phyloP scores from a whole-genome alignment of 805 yeast species.

The Kazachstania viticola region DNA sequence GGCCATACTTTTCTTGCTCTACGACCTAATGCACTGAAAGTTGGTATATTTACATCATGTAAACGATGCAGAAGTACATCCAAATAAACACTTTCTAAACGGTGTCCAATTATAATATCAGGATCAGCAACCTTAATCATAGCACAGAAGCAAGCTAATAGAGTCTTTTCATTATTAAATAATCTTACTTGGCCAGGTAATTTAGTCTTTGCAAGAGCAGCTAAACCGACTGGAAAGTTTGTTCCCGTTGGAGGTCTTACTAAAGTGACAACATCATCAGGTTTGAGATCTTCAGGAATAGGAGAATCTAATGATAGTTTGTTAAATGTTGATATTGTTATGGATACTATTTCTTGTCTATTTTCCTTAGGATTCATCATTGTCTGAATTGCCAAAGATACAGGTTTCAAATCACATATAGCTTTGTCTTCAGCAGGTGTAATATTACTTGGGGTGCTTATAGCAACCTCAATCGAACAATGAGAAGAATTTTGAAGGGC shows the following conservation, averaged over 20 bases:
- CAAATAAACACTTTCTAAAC: conserved; percentile 64
- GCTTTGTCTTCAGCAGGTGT: conserved; percentile 36
- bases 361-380: conserved; percentile 61
- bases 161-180: conserved; percentile 62
- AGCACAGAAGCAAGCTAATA: conserved; percentile 66
- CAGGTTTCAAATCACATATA: conserved; percentile 58
- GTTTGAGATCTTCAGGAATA: conserved; percentile 46
- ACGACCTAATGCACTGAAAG: conserved; percentile 80
- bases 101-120: conserved; percentile 82
- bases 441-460: conserved; percentile 36
- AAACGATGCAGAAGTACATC: conserved; percentile 76
- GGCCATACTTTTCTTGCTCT: conserved; percentile 71
- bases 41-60: conserved; percentile 57
- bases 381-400: conserved; percentile 73
- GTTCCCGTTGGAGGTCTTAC: conserved; percentile 65
- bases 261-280: conserved; percentile 54
- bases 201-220: conserved; percentile 44
- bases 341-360: conserved; percentile 78
- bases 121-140: conserved; percentile 73
- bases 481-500: conserved; percentile 58
- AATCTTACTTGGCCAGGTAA: conserved; percentile 36
- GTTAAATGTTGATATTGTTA: conserved; percentile 62
- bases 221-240: conserved; percentile 68
- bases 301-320: conserved; percentile 69
- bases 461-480: conserved; percentile 65